Percentiles rank a stretch among this genome's conserved stretches.
Conservation (phyloP, 306 rosid genomes). For the Cucumis sativus region Cucumber_9930_V3 NC_026657.2:31896001-31896500, state of each 20-base stretch:
- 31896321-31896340: constrained; percentile 28
- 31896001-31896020: constrained; percentile 27
- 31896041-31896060: constrained; percentile 35
- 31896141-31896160: constrained; percentile 27
- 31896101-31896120: constrained; percentile 33
- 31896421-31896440: background rate
- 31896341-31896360: constrained; percentile 56
- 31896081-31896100: constrained; percentile 45
- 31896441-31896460: constrained; percentile 33
- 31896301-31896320: constrained; percentile 25
- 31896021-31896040: constrained; percentile 19
- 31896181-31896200: constrained; percentile 18
- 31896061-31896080: constrained; percentile 51
- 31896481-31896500: constrained; percentile 13
- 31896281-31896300: constrained; percentile 4
- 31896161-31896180: constrained; percentile 13
- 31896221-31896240: constrained; percentile 21
- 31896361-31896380: constrained; percentile 38
- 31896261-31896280: background rate
- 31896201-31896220: background rate
- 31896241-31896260: constrained; percentile 14
- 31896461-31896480: constrained; percentile 17
- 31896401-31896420: constrained; percentile 15
- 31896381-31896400: constrained; percentile 46
- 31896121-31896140: constrained; percentile 57